Conservation (phyloP, 140 eudicot species). For the Ambrosia hybrid region DNA sequence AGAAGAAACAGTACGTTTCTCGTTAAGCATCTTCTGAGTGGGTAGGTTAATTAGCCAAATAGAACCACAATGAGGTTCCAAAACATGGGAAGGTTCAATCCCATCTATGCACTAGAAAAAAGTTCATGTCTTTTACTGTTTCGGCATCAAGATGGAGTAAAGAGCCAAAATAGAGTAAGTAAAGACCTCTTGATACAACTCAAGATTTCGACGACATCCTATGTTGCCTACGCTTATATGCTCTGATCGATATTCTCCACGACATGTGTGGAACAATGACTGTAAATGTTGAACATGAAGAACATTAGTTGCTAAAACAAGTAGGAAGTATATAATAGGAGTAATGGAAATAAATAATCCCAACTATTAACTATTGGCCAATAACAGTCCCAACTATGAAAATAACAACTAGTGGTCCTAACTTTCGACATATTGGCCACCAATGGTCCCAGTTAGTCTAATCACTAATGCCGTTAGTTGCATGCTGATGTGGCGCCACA, state of each 20-base stretch:
- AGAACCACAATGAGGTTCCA: constrained; percentile 24
- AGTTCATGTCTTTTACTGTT: not conserved
- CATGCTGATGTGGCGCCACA: no score
- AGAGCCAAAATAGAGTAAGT: not conserved
- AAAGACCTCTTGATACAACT: constrained; percentile 32
- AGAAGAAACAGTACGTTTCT: not conserved
- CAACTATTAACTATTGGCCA: no score
- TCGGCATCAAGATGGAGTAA: not conserved
- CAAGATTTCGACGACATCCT: constrained; percentile 21
- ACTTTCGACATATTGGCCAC: no score
- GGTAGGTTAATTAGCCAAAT: constrained; percentile 1
- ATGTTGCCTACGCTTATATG: constrained; percentile 27
- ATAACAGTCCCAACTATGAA: no score
- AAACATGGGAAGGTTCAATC: not conserved
- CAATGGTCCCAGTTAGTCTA: no score
- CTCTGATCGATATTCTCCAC: constrained; percentile 29
- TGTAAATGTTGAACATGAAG: not conserved
- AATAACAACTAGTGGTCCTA: no score
- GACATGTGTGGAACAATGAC: constrained; percentile 31
- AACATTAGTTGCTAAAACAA: not conserved
- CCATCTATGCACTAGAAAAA: constrained; percentile 29
- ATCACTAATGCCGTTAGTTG: no score
- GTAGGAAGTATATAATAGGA: not conserved
- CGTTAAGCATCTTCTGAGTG: not conserved
- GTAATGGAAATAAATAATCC: no score